Base-by-base conservation (phyloP, 352 stramenopile genomes). In the Pythium aristosporum region DNA sequence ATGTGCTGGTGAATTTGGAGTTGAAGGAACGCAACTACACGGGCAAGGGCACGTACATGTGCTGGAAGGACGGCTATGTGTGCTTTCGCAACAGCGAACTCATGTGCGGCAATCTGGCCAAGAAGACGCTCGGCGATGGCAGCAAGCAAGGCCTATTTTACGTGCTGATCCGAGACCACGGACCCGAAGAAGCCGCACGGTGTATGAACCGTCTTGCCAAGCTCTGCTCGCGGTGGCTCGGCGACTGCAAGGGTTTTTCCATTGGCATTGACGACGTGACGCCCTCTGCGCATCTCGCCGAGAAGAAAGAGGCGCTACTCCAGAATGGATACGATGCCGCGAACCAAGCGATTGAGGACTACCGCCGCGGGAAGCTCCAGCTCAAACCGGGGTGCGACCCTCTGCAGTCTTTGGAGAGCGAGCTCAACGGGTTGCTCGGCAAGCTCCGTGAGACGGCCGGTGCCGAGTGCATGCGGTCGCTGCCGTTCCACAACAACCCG, bases 191-290 rank as follows among this genome's bases (percentile, higher is more conserved):
- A 53, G 97, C 97, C 30, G 97, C 97, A 5, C 83, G 88, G 13
- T 97, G 94, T 72, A 99, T 99, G 97, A 98, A 99, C 77, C 94
- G 97, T 39, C 88, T 99, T 50, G 96, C 98, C 0, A 99, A 99
- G 75, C 80, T 99, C 15, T 99, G 96, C 65, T 89, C 91, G 11
- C 82, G 96, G n/a, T 99, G 97, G 80, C 87, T 99, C 37, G 96
- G 96, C n/a, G 91, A 96, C 66, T 97, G 98, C 72, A 85, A 93
- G 68, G 98, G 98, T 0, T 99, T 99, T 68, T 98, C 95, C 18
- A 99, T 99, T 48, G 98, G 98, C 43, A 99, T 99, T 71, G 96
- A 99, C 62, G 98, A 99, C 72, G 98, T 99, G 11, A 99, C 97
- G 21, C 98, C 98, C 39, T 98, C 96, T 3, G 69, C 82, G 9